Percentiles rank a stretch among this genome's conserved stretches.
phyloP scores from a whole-genome alignment of 2,329 filamentous ascomycete species.

The Pestalotiopsis sp. region DNA sequence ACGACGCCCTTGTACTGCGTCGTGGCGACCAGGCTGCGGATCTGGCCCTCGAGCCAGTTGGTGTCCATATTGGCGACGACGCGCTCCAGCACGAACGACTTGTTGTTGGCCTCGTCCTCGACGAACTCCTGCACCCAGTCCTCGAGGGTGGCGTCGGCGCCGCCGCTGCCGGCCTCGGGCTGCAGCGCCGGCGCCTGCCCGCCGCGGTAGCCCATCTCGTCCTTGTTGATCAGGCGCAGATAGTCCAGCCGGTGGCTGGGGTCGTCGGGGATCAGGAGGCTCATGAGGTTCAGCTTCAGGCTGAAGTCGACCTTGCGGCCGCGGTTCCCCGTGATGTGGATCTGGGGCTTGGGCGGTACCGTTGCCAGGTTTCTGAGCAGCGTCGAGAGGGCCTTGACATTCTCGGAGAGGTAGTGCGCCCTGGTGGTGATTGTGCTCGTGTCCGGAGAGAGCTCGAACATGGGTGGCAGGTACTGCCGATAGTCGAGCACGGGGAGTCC shows the following conservation, averaged over 20 bases:
- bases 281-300: conserved; percentile 57
- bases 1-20: conserved; percentile 53
- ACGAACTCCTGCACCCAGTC: conserved; percentile 51
- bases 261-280: conserved; percentile 51
- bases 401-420: conserved; percentile 49
- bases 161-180: conserved; percentile 38
- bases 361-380: conserved; percentile 50
- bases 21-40: conserved; percentile 51
- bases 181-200: conserved; percentile 41
- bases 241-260: conserved; percentile 50
- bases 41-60: conserved; percentile 55
- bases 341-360: conserved; percentile 56
- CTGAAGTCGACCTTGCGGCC: conserved; percentile 51
- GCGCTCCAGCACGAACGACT: conserved; percentile 53
- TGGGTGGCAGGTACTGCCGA: conserved; percentile 52
- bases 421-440: conserved; percentile 47
- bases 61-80: conserved; percentile 56
- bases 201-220: conserved; percentile 53
- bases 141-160: conserved; percentile 41
- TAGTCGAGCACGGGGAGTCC: conserved; percentile 53
- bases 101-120: conserved; percentile 45
- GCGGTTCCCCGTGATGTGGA: conserved; percentile 50
- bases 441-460: conserved; percentile 54
- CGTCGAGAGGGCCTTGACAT: conserved; percentile 44
- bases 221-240: conserved; percentile 49